phyloP scores from a whole-genome alignment of 2,329 filamentous ascomycete species.

The Cytospora chrysosperma region DNA sequence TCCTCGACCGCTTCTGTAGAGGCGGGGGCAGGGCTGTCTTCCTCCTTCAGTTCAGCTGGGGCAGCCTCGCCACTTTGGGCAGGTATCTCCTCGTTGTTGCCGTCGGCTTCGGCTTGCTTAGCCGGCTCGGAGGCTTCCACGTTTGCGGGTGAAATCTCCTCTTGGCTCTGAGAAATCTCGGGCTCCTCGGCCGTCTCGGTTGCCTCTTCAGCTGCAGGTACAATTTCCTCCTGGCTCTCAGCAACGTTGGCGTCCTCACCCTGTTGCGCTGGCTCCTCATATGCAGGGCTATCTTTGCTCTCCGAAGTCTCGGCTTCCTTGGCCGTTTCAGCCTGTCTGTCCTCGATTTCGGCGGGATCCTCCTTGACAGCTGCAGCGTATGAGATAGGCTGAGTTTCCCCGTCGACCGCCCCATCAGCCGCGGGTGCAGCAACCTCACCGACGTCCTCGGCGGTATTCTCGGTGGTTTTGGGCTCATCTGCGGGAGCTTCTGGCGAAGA shows the following conservation, averaged over 20 bases:
- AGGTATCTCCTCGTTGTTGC: neutral
- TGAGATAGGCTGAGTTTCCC: neutral
- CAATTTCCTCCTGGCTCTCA: neutral
- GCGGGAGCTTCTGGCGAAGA: constrained; percentile 2
- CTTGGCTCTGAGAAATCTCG: neutral
- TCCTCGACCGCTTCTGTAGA: neutral
- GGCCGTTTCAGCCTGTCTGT: neutral
- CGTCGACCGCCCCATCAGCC: neutral
- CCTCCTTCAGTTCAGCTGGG: neutral
- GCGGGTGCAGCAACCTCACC: constrained; percentile 7
- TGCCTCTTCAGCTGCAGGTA: constrained; percentile 11
- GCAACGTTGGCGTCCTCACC: too few species aligned
- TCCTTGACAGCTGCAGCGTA: constrained; percentile 6
- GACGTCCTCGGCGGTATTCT: neutral
- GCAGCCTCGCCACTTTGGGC: neutral
- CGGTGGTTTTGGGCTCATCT: neutral
- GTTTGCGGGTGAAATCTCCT: neutral
- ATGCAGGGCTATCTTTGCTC: too few species aligned
- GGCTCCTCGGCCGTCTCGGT: neutral
- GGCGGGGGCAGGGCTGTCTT: neutral
- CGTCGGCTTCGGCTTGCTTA: too few species aligned
- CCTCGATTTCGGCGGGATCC: neutral
- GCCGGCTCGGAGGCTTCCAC: neutral
- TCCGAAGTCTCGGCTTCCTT: neutral
- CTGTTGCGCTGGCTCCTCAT: too few species aligned